A percentile compares a stretch with the other conserved stretches of the same genome.
Conservation (phyloP, 106 monocot genomes). For the Platanthera zijinensis region DNA sequence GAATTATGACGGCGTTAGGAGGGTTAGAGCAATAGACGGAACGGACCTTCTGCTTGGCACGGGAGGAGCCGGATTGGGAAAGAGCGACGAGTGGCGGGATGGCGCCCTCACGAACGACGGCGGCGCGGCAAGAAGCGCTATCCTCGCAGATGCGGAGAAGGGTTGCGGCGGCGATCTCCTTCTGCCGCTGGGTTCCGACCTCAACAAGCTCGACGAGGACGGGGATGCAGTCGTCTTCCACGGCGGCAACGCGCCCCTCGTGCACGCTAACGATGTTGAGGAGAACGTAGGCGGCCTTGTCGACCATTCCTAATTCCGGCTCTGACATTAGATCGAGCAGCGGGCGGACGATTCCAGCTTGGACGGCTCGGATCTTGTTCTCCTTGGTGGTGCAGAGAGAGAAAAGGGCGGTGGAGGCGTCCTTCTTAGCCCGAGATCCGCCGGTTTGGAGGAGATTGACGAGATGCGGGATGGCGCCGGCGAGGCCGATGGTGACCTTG, state of each 20-base stretch:
- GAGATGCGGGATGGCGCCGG: slow-evolving; percentile 51
- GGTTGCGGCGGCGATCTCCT: slow-evolving; percentile 25
- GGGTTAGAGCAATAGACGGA: not conserved
- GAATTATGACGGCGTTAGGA: not conserved
- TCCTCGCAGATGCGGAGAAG: slow-evolving; percentile 34
- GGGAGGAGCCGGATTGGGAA: slow-evolving; percentile 26
- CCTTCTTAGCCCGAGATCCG: slow-evolving; percentile 44
- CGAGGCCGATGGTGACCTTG: slow-evolving; percentile 36
- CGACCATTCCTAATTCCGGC: slow-evolving; percentile 46
- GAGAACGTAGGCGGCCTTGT: slow-evolving; percentile 48
- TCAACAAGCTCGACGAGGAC: slow-evolving; percentile 56
- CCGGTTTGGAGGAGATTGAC: slow-evolving; percentile 42
- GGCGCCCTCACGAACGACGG: slow-evolving; percentile 32
- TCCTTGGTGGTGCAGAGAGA: slow-evolving; percentile 33
- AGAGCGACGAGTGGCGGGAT: slow-evolving; percentile 42
- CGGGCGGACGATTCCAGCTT: slow-evolving; percentile 39
- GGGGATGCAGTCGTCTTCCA: slow-evolving; percentile 48
- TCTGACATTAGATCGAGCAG: slow-evolving; percentile 64
- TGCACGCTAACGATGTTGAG: not conserved
- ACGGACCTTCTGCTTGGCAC: slow-evolving; percentile 29
- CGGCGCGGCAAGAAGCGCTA: slow-evolving; percentile 8
- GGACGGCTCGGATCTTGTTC: slow-evolving; percentile 45
- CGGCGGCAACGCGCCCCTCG: slow-evolving; percentile 33
- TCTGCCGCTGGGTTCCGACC: slow-evolving; percentile 31
- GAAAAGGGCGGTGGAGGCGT: slow-evolving; percentile 63